Evolutionary conservation across 345 rosid genomes (phyloP), one percentile per base, ranked within the genome.

Genomic region (Cardamine resedifolia): DNA sequence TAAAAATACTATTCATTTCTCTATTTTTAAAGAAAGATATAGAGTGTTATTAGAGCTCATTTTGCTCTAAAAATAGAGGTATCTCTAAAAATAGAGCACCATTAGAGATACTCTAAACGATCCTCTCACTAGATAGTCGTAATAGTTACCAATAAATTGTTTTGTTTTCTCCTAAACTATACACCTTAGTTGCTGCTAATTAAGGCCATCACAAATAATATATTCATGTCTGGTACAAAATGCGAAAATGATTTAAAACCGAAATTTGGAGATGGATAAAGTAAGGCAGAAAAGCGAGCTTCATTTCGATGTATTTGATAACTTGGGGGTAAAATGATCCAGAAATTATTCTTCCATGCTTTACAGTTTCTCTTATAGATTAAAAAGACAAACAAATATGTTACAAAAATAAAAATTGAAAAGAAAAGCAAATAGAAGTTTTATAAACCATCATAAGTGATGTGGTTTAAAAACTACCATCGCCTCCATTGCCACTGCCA

Each of bases 351-450:
- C 50, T 64, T 57, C 79, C 28, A 56, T 70, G 21, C 75, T 76
- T 69, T 56, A 76, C 75, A 69, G 71, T 76, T 76, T 55, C 53
- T 36, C 64, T 55, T 63, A 34, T 15, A 62, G 58, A 68, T 41
- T 10, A 10, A 30, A 53, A 6, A 14, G 28, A 45, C 48, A 18
- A 51, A 15, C 70, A 68, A 26, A 69, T 63, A 69, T 76, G 51
- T 61, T 68, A 76, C 79, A 76, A 33, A 31, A 21, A n/a, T 18
- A 56, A 23, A 55, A 55, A 66, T 43, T 41, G 33, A 38, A 71
- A 49, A 7, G 47, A 61, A 14, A 53, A 62, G 45, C 47, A 36
- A 63, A 69, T 2, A 34, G 53, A 47, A 76, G 74, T 70, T 47
- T 76, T 45, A 61, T 61, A 43, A 76, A 68, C 59, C 51, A 45